Conservation (phyloP, 371 early-diverging fungal genomes). For the Mortierella sp. region DNA sequence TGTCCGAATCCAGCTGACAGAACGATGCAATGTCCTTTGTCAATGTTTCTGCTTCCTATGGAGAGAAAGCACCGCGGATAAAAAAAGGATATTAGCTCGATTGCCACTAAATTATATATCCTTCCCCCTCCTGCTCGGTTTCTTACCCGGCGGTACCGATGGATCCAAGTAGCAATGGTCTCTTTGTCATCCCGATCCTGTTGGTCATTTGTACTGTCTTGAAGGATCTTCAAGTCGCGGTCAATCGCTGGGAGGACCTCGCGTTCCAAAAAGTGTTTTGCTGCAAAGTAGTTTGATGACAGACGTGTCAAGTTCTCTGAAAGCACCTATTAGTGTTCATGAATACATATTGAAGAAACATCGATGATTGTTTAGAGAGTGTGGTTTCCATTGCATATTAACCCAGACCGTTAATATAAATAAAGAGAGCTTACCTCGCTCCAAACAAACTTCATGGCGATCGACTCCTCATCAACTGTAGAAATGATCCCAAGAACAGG, state of each 20-base stretch:
- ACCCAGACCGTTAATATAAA: not conserved
- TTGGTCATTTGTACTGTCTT: constrained; percentile 21
- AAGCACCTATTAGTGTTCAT: constrained; percentile 50
- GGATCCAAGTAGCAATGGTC: constrained; percentile 57
- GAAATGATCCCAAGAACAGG: not conserved
- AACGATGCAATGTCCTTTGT: constrained; percentile 64
- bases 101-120: not conserved
- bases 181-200: constrained; percentile 30
- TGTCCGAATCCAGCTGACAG: constrained; percentile 69
- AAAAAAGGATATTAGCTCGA: not conserved
- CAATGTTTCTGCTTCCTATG: constrained; percentile 54
- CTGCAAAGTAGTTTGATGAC: constrained; percentile 78
- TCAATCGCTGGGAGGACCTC: constrained; percentile 76
- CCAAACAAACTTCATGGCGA: constrained; percentile 79
- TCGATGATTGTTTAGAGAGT: not conserved
- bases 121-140: too few relatives aligned
- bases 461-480: constrained; percentile 67
- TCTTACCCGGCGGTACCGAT: constrained; percentile 61
- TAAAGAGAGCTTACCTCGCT: constrained; percentile 60
- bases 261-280: constrained; percentile 74
- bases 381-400: not conserved
- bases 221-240: constrained; percentile 65
- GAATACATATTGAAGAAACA: not conserved
- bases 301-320: constrained; percentile 77
- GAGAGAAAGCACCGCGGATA: not conserved